Base-by-base conservation (phyloP, 306 rosid species). In the Benincasa hispida region DNA sequence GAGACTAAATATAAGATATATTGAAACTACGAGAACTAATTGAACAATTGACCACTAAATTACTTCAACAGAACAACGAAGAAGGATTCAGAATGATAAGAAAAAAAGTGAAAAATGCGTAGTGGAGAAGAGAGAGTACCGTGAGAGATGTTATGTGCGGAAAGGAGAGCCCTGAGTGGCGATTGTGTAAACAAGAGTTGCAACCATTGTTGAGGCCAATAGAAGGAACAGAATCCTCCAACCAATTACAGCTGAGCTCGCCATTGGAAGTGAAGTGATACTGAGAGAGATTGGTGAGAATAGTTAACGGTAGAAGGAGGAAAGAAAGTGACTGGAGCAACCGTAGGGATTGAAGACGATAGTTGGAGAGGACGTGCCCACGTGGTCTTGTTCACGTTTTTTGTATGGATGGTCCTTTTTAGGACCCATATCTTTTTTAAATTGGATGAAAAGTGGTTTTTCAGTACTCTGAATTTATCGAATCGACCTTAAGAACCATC, bases 91-190 rank as follows among this genome's bases (percentile, higher is more conserved):
- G 32, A 65, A 22, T 14, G 30, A 19, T 32, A 59, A 81, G 79
- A 76, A 61, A 50, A 35, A 58, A 28, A 47, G 15, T 13, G 18
- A 47, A 45, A 45, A 45, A 13, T 17, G 15, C 15, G 2, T 3
- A 45, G 15, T 15, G 55, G 8, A 50, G 55, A 59, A 58, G 76
- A 82, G 77, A 48, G 72, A 47, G 63, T 87, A 91, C 98, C 90
- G 96, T 13, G 91, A 86, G 67, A 89, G 85, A 75, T 86, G 84
- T 0, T 90, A 83, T 58, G 35, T 77, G 69, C 91, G 92, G 59
- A 91, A 89, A 15, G 96, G 98, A 79, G 21, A 72, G 9, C 97
- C 98, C 58, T 88, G 90, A 48, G 72, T 79, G 83, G 72, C 17
- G 85, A 87, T 25, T 22, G 93, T 88, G 86, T 83, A 91, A 35